These are phyloP conservation scores for Mangifera indica DNA, from an alignment of 345 rosid species.

Conservation along the genomic window DNA sequence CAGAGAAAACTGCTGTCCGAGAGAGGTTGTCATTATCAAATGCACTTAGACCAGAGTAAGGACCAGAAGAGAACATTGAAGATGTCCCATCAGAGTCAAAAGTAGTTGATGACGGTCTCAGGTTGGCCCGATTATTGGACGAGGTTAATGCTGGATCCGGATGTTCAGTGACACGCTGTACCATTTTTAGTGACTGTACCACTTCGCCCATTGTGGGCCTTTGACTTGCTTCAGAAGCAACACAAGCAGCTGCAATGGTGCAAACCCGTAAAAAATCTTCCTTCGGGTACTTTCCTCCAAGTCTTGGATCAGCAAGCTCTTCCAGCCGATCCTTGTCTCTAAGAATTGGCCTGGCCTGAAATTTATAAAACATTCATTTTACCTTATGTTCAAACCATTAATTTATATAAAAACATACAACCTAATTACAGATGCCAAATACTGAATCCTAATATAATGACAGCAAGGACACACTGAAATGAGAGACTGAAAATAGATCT, in stretches of 20 bases:
- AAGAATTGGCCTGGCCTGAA: conserved; percentile 93
- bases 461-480: neutral
- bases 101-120: conserved; percentile 81
- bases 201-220: conserved; percentile 99
- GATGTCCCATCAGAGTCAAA: conserved; percentile 95
- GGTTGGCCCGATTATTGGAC: conserved; percentile 56
- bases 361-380: conserved; percentile 16
- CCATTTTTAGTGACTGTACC: conserved; percentile 99
- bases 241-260: conserved; percentile 98
- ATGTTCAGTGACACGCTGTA: conserved; percentile 75
- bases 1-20: conserved; percentile 76
- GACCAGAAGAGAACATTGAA: conserved; percentile 96
- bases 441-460: neutral
- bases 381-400: neutral
- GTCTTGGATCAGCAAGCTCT: conserved; percentile 82
- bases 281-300: conserved; percentile 79
- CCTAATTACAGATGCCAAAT: neutral
- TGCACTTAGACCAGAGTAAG: conserved; percentile 78
- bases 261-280: conserved; percentile 91
- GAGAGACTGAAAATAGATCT: conserved; percentile 2
- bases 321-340: conserved; percentile 90
- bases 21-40: conserved; percentile 77
- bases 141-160: conserved; percentile 54
- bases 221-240: conserved; percentile 90
- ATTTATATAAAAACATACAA: neutral